Evolutionary conservation across 768 basidiomycete species (phyloP).

Genomic region (Bullera alba): DNA sequence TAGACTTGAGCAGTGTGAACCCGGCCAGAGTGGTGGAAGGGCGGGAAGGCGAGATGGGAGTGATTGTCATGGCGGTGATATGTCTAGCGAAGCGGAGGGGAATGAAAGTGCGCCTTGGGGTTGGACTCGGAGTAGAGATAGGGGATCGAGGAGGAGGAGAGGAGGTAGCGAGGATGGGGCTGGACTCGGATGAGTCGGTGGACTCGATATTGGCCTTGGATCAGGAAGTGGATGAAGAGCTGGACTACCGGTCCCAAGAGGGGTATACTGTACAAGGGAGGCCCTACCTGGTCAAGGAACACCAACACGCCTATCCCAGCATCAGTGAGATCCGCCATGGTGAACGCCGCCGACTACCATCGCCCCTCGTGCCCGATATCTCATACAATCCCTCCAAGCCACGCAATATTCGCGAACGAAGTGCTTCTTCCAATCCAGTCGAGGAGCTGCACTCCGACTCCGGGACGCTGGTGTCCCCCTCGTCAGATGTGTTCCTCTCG

Average conservation of each 20-base stretch:
- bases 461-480: neutral
- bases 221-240: neutral
- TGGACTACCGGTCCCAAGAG: neutral
- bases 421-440: too few species aligned
- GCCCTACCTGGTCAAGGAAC: too few species aligned
- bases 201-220: neutral
- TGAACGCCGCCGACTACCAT: too few species aligned
- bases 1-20: constrained; percentile 20
- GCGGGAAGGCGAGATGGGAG: constrained; percentile 8
- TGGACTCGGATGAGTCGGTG: neutral
- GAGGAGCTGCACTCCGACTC: too few species aligned
- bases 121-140: too few species aligned
- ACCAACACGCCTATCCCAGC: too few species aligned
- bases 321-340: too few species aligned
- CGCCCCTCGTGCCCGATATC: neutral
- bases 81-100: constrained; percentile 21
- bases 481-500: neutral
- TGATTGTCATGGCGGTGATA: constrained; percentile 20
- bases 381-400: neutral
- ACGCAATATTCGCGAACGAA: neutral
- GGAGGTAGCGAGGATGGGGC: neutral
- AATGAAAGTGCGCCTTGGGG: neutral
- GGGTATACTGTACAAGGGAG: neutral
- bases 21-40: constrained; percentile 12
- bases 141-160: constrained; percentile 3